Evolutionary conservation across 1,139 yeast genomes (phyloP), one percentile per base, ranked within the genome.

Genomic region (Lodderomyces orthopsilosis): DNA sequence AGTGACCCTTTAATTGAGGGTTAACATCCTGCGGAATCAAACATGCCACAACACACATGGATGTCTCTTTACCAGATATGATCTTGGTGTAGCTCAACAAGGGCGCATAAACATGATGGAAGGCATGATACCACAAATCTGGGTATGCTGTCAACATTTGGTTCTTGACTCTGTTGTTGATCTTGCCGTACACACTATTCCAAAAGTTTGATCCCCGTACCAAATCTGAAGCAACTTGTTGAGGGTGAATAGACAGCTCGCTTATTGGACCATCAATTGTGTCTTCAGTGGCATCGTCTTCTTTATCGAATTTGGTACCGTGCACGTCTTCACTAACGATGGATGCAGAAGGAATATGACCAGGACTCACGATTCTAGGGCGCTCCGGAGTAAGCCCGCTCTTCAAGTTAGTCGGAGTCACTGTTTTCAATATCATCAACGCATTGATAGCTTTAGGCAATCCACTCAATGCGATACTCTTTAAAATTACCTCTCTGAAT

Each of bases 11-110:
- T 51, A 90, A 71, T 57, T 90, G 96, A 0, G 96, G 96, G 53
- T 86, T 88, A n/a, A 90, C 96, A 61, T 90, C 95, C 59, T 88
- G 96, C 0, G 97, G 97, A 12, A 90, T 83, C 54, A 91, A 73
- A 48, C 91, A 76, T 1, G 95, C 85, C 24, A 90, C 79, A 4
- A 90, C 81, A 38, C 89, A 84, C 53, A 88, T 61, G 33, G 93
- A 82, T 0, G 96, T 85, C 50, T 89, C 96, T 49, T 70, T 74
- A 1, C 86, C 83, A 9, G 74, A 62, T 33, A 90, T 66, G 2
- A 88, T 72, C 4, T 74, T 83, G 10, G 83, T 77, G 58, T 64
- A 85, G 26, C 95, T 83, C 46, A 90, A 71, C 37, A 90, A 62
- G 12, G 95, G 90, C 0, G 88, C 80, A 57, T 90, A 91, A 12